Evolutionary conservation across 2,329 filamentous ascomycete species (phyloP).

Genomic region (Podosphaera xanthii): DNA sequence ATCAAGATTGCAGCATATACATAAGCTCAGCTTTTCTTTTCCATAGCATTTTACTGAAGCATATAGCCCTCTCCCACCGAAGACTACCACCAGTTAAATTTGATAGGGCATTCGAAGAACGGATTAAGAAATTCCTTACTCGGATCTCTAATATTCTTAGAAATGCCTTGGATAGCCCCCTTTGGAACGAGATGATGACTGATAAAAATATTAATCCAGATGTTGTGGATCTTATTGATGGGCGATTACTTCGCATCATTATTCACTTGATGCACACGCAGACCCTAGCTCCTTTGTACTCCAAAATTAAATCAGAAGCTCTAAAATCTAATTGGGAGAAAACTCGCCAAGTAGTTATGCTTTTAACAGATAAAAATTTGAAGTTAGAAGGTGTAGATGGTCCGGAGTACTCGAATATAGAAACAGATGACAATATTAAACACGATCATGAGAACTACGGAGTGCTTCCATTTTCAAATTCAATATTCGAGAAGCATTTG

Average conservation of each 20-base stretch:
- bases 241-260: conserved; percentile 20
- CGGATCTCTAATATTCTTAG: conserved; percentile 17
- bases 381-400: conserved; percentile 12
- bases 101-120: conserved; percentile 13
- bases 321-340: conserved; percentile 9
- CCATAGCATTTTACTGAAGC: conserved; percentile 20
- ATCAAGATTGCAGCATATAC: conserved; percentile 11
- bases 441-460: conserved; percentile 6
- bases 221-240: conserved; percentile 31
- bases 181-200: conserved; percentile 9
- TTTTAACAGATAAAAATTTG: conserved; percentile 15
- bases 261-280: conserved; percentile 13
- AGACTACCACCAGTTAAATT: conserved; percentile 16
- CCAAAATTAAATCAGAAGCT: conserved; percentile 4
- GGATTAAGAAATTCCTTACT: conserved; percentile 19
- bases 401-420: conserved; percentile 5
- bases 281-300: conserved; percentile 5
- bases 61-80: conserved; percentile 20
- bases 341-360: conserved; percentile 11
- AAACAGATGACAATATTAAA: conserved; percentile 4
- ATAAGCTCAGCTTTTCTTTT: conserved; percentile 20
- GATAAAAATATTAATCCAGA: conserved; percentile 19
- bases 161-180: conserved; percentile 16
- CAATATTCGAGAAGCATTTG: conserved; percentile 24
- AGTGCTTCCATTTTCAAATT: conserved; percentile 25